These are phyloP conservation scores for Sarocladium oryzae DNA, from an alignment of 2,329 filamentous ascomycete species.

Conservation along the genomic window DNA sequence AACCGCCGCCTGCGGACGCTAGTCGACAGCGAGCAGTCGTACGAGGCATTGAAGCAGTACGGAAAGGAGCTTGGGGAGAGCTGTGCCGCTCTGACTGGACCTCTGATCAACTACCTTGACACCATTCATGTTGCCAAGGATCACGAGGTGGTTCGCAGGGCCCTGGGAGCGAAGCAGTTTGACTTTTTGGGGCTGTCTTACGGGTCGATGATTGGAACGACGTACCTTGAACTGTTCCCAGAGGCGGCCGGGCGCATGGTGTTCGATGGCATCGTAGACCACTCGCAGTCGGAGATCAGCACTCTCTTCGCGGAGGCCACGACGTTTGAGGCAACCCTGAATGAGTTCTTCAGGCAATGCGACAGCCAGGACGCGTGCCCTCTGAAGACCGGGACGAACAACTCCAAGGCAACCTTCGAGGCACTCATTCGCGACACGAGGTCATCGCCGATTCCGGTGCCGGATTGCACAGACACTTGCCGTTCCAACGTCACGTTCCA, in stretches of 20 bases:
- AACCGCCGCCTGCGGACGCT: constrained; percentile 14
- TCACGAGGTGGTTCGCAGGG: constrained; percentile 17
- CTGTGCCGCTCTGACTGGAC: constrained; percentile 17
- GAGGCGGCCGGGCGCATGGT: constrained; percentile 19
- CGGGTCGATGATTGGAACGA: constrained; percentile 26
- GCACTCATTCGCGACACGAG: constrained; percentile 13
- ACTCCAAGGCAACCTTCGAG: constrained; percentile 14
- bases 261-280: constrained; percentile 22
- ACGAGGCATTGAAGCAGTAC: constrained; percentile 13
- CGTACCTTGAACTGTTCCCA: constrained; percentile 25
- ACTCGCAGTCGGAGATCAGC: constrained; percentile 15
- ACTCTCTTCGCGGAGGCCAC: constrained; percentile 13
- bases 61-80: constrained; percentile 16
- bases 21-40: constrained; percentile 8
- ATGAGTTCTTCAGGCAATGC: constrained; percentile 19
- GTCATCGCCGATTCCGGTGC: constrained; percentile 11
- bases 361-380: constrained; percentile 14
- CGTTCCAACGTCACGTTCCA: constrained; percentile 17
- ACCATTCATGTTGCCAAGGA: constrained; percentile 18
- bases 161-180: constrained; percentile 18
- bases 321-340: constrained; percentile 15
- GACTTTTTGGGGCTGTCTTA: constrained; percentile 31
- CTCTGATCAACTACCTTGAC: constrained; percentile 19
- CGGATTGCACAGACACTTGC: constrained; percentile 12
- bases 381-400: constrained; percentile 12